Evolutionary conservation across 495 filamentous ascomycete genomes (phyloP).

Genomic region (Hypoxylon cercidicola): DNA sequence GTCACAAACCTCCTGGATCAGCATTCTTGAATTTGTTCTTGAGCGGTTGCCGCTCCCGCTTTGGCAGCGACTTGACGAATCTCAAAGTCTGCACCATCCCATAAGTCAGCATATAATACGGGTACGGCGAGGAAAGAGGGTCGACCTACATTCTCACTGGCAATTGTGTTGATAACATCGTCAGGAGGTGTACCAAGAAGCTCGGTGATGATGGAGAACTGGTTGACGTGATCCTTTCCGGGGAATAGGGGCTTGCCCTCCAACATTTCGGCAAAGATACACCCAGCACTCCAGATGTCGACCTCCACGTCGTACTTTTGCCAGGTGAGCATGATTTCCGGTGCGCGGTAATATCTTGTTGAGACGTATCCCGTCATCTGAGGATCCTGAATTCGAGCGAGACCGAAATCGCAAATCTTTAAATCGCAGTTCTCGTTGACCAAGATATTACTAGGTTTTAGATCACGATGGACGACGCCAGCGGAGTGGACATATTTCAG

Average conservation of each 20-base stretch:
- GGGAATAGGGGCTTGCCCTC: constrained; percentile 98
- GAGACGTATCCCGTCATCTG: constrained; percentile 99
- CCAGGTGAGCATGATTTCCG: constrained; percentile 99
- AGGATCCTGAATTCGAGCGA: constrained; percentile 98
- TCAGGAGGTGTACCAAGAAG: constrained; percentile 97
- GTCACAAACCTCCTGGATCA: constrained; percentile 81
- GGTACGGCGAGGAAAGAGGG: background rate
- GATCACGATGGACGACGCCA: constrained; percentile 95
- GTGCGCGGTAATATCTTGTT: constrained; percentile 96
- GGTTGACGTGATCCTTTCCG: constrained; percentile 98
- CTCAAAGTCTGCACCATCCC: constrained; percentile 76
- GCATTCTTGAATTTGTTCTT: constrained; percentile 96
- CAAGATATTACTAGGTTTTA: constrained; percentile 98
- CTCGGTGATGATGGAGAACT: constrained; percentile 99
- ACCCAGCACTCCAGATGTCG: constrained; percentile 98
- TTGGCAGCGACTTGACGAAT: constrained; percentile 98
- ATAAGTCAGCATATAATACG: constrained; percentile 16
- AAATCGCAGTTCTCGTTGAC: constrained; percentile 99
- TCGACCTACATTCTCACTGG: constrained; percentile 89
- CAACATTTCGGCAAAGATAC: constrained; percentile 99
- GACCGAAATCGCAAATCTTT: constrained; percentile 98
- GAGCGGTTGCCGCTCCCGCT: constrained; percentile 89
- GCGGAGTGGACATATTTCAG: constrained; percentile 99
- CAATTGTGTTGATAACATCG: constrained; percentile 98
- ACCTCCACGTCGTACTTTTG: constrained; percentile 99